These are phyloP conservation scores for Tetracladium maxilliforme DNA, from an alignment of 2,329 filamentous ascomycete species.

Conservation along the genomic window DNA sequence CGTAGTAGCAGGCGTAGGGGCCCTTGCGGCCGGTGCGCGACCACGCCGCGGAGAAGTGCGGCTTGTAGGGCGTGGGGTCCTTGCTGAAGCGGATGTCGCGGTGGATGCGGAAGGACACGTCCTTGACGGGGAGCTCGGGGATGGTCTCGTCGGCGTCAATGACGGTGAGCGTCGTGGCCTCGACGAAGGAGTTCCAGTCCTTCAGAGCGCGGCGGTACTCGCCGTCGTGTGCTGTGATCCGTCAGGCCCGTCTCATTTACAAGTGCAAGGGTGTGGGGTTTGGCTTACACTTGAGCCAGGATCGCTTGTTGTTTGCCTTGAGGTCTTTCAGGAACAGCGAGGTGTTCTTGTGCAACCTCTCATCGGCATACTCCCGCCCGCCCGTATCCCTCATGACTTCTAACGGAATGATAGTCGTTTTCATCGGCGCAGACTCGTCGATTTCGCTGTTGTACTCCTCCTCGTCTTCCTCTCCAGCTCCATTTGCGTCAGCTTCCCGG, in stretches of 20 bases:
- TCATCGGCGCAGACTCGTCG: too few relatives aligned
- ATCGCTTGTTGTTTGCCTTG: slow-evolving; percentile 40
- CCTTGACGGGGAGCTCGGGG: slow-evolving; percentile 74
- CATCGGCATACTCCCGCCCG: slow-evolving; percentile 32
- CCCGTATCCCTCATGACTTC: slow-evolving; percentile 23
- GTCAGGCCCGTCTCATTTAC: neutral
- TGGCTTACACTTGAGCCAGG: slow-evolving; percentile 40
- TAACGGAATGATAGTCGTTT: slow-evolving; percentile 21
- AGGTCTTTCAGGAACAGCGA: slow-evolving; percentile 41
- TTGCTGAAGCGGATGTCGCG: slow-evolving; percentile 74
- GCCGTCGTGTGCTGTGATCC: slow-evolving; percentile 62
- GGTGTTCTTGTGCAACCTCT: slow-evolving; percentile 40
- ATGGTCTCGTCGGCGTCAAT: slow-evolving; percentile 64
- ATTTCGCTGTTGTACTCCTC: too few relatives aligned
- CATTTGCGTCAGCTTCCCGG: too few relatives aligned
- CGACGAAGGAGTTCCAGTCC: slow-evolving; percentile 71
- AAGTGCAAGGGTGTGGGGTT: slow-evolving; percentile 1
- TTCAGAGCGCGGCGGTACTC: slow-evolving; percentile 67
- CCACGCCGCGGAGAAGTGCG: slow-evolving; percentile 76
- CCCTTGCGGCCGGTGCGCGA: slow-evolving; percentile 79
- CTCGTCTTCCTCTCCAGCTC: too few relatives aligned
- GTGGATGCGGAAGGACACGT: slow-evolving; percentile 79
- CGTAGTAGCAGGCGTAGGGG: slow-evolving; percentile 76
- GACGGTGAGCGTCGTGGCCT: slow-evolving; percentile 55
- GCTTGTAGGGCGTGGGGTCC: slow-evolving; percentile 80